Percentiles rank a stretch among this genome's conserved stretches.
These are phyloP conservation scores for Pyrus betulifolia DNA, from an alignment of 306 rosid species.

Conservation along the genomic window DNA sequence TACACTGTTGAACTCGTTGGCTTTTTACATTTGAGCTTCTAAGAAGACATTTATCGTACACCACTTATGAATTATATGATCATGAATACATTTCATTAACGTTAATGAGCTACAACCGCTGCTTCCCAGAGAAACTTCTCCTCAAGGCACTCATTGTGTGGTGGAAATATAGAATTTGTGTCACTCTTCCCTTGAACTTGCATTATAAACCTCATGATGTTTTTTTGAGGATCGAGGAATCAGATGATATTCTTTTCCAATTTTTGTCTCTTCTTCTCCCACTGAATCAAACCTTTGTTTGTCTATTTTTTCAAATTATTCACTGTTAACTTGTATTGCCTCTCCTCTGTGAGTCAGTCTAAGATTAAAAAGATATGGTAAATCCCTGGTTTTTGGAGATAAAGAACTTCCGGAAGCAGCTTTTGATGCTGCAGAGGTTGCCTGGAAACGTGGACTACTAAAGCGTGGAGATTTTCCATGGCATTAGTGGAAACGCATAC, in stretches of 20 bases:
- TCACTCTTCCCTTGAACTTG: neutral
- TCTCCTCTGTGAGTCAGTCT: neutral
- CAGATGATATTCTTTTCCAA: too few relatives aligned
- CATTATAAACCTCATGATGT: neutral
- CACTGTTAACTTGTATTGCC: neutral
- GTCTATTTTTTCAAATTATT: neutral
- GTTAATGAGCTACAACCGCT: neutral
- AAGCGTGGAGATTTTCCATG: slow-evolving; percentile 60
- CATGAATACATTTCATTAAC: neutral
- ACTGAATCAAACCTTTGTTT: too few relatives aligned
- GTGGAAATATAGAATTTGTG: too few relatives aligned
- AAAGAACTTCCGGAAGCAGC: slow-evolving; percentile 39
- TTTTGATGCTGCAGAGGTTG: slow-evolving; percentile 53
- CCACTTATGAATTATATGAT: neutral
- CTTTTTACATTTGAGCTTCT: neutral
- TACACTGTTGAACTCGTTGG: neutral
- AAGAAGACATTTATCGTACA: neutral
- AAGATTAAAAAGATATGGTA: neutral
- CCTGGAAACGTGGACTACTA: slow-evolving; percentile 55
- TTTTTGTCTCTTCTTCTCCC: too few relatives aligned
- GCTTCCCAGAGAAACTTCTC: neutral
- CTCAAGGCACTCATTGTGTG: neutral
- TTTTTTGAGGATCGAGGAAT: too few relatives aligned
- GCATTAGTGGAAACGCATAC: slow-evolving; percentile 70
- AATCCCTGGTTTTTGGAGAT: neutral